These are phyloP conservation scores for Trichoderma sp. DNA, from an alignment of 2,329 filamentous ascomycete species.

Conservation along the genomic window DNA sequence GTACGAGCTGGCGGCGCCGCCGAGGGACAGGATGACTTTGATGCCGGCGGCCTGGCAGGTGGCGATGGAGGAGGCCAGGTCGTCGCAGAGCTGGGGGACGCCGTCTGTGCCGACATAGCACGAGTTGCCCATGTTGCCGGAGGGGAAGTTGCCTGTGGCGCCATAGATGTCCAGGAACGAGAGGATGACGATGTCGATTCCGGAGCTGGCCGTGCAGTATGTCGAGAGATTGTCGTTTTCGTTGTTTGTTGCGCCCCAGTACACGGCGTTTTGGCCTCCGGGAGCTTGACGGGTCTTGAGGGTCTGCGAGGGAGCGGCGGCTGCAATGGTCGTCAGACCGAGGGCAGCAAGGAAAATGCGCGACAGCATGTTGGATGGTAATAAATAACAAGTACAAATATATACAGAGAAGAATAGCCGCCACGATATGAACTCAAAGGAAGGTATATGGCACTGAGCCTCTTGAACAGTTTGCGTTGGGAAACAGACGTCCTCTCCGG, in stretches of 20 bases:
- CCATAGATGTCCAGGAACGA: slow-evolving; percentile 47
- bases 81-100: slow-evolving; percentile 39
- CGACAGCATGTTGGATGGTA: not conserved
- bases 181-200: slow-evolving; percentile 48
- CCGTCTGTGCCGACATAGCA: slow-evolving; percentile 39
- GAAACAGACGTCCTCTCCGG: not conserved
- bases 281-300: slow-evolving; percentile 26
- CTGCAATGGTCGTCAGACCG: slow-evolving; percentile 24
- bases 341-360: slow-evolving; percentile 1
- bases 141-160: slow-evolving; percentile 41
- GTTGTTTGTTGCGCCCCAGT: slow-evolving; percentile 38
- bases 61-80: slow-evolving; percentile 45
- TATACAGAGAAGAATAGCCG: slow-evolving; percentile 18
- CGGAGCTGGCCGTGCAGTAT: slow-evolving; percentile 44
- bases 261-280: slow-evolving; percentile 38
- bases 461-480: not conserved
- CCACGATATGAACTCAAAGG: not conserved
- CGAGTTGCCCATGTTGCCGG: slow-evolving; percentile 45
- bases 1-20: slow-evolving; percentile 44
- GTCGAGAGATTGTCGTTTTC: slow-evolving; percentile 41
- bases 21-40: slow-evolving; percentile 51
- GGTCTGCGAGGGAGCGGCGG: slow-evolving; percentile 21
- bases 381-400: slow-evolving; percentile 10
- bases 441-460: not conserved
- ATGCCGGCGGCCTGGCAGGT: slow-evolving; percentile 48